Evolutionary conservation across 2,329 filamentous ascomycete species (phyloP).

Genomic region (Paraphoma chrysanthemicola): DNA sequence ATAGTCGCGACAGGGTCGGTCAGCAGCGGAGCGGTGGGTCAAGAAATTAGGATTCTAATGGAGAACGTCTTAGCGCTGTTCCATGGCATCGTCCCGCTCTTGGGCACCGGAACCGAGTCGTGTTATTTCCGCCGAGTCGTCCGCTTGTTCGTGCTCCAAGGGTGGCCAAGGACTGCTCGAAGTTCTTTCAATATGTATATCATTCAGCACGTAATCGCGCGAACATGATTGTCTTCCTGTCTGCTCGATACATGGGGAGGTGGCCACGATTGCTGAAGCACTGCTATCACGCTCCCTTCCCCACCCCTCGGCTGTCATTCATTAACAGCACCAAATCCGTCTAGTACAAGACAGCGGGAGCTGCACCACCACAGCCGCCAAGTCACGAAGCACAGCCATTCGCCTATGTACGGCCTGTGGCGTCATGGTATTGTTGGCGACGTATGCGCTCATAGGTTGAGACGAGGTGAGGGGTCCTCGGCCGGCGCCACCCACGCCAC

Average conservation of each 20-base stretch:
- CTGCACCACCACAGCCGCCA: conserved; percentile 37
- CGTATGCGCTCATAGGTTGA: conserved; percentile 22
- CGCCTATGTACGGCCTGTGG: conserved; percentile 42
- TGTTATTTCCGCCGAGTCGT: conserved; percentile 36
- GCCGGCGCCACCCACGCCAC: conserved; percentile 43
- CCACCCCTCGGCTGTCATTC: conserved; percentile 17
- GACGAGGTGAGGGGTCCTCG: conserved; percentile 26
- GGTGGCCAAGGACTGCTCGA: conserved; percentile 9
- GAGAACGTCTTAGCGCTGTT: conserved; percentile 37
- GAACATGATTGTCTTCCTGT: not conserved
- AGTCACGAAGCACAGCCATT: conserved; percentile 35
- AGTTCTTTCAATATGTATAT: not conserved
- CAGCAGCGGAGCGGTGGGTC: conserved; percentile 39
- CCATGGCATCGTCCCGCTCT: conserved; percentile 38
- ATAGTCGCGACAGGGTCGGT: conserved; percentile 30
- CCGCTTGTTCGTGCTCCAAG: conserved; percentile 25
- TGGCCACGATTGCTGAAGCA: not conserved
- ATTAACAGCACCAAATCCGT: conserved; percentile 17
- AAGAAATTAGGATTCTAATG: conserved; percentile 38
- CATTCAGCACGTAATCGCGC: not conserved
- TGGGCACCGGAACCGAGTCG: conserved; percentile 33
- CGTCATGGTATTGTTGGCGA: conserved; percentile 35
- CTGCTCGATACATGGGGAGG: not conserved
- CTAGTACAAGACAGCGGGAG: conserved; percentile 25
- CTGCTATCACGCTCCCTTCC: conserved; percentile 4